These are phyloP conservation scores for Euptelea pleiosperma DNA, from an alignment of 164 flowering plant species.

Conservation along the genomic window DNA sequence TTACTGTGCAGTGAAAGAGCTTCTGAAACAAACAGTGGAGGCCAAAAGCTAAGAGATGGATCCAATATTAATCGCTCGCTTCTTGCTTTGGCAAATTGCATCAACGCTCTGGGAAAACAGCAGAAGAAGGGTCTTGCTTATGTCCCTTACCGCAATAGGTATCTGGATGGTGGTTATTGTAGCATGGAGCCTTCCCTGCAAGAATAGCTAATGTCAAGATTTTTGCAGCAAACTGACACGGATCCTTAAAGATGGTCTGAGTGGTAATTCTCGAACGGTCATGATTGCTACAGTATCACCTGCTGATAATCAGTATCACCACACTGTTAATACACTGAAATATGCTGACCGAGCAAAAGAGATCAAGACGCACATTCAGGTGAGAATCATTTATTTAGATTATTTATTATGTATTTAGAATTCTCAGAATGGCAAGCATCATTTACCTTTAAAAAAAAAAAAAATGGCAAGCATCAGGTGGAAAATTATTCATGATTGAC, in stretches of 20 bases:
- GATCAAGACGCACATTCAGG: slow-evolving; percentile 89
- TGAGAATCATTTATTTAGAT: slow-evolving; percentile 13
- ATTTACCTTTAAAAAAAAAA: too few species aligned
- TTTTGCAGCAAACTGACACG: slow-evolving; percentile 80
- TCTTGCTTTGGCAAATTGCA: slow-evolving; percentile 92
- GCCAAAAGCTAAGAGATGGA: slow-evolving; percentile 92
- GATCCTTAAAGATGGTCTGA: slow-evolving; percentile 89
- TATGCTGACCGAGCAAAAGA: slow-evolving; percentile 95
- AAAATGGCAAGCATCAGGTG: background rate
- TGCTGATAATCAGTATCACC: slow-evolving; percentile 75
- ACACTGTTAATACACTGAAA: slow-evolving; percentile 82
- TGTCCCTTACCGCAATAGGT: slow-evolving; percentile 96
- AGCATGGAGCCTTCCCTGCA: slow-evolving; percentile 1
- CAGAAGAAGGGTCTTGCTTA: slow-evolving; percentile 95
- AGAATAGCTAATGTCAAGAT: slow-evolving; percentile 19
- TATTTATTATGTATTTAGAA: background rate
- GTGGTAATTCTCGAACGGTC: slow-evolving; percentile 88
- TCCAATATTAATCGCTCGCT: slow-evolving; percentile 91
- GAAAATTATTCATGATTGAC: background rate
- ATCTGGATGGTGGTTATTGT: slow-evolving; percentile 14
- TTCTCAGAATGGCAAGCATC: background rate
- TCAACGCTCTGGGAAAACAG: slow-evolving; percentile 88
- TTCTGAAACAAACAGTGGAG: slow-evolving; percentile 82
- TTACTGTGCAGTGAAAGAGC: slow-evolving; percentile 75
- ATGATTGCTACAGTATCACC: slow-evolving; percentile 94